A percentile compares a stretch with the other conserved stretches of the same genome.
phyloP scores from a whole-genome alignment of 805 yeast genomes.

The Kurtzmaniella fragi region DNA sequence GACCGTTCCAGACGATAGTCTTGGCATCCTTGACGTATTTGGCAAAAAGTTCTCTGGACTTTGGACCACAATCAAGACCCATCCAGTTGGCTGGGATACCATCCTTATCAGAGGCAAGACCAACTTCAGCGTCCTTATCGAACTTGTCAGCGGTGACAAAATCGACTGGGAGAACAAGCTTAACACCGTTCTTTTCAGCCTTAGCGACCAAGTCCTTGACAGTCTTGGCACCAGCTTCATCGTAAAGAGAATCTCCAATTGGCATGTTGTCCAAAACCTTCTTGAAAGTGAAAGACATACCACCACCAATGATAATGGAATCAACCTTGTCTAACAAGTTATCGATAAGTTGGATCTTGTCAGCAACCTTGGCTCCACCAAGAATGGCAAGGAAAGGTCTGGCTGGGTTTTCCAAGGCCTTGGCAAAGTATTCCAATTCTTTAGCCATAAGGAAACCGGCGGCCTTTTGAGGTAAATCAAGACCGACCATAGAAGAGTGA shows the following conservation, averaged over 20 bases:
- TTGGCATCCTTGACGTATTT: conserved; percentile 86
- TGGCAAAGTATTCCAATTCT: conserved; percentile 95
- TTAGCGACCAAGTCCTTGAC: conserved; percentile 89
- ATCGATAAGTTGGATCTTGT: conserved; percentile 97
- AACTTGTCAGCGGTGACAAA: conserved; percentile 94
- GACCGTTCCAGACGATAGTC: conserved; percentile 99
- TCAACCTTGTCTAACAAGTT: conserved; percentile 95
- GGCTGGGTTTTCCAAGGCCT: conserved; percentile 96
- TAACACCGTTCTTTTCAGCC: conserved; percentile 95
- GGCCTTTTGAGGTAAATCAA: conserved; percentile 92
- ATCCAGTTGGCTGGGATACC: conserved; percentile 95
- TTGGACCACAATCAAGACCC: conserved; percentile 96
- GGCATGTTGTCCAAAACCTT: conserved; percentile 80
- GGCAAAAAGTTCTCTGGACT: conserved; percentile 73
- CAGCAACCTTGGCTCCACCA: conserved; percentile 99
- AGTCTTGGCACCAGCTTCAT: conserved; percentile 90
- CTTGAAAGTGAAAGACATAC: conserved; percentile 99
- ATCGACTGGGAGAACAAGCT: conserved; percentile 91
- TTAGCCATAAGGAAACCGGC: conserved; percentile 98
- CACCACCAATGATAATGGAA: conserved; percentile 94
- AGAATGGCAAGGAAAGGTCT: conserved; percentile 98
- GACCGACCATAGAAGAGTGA: conserved; percentile 98
- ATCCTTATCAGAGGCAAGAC: conserved; percentile 77
- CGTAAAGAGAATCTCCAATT: conserved; percentile 91
- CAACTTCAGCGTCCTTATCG: conserved; percentile 83